Percentiles rank a stretch among this genome's conserved stretches.
Conservation (phyloP, 352 stramenopile species). For the Globisporangium cylindrosporum region DNA sequence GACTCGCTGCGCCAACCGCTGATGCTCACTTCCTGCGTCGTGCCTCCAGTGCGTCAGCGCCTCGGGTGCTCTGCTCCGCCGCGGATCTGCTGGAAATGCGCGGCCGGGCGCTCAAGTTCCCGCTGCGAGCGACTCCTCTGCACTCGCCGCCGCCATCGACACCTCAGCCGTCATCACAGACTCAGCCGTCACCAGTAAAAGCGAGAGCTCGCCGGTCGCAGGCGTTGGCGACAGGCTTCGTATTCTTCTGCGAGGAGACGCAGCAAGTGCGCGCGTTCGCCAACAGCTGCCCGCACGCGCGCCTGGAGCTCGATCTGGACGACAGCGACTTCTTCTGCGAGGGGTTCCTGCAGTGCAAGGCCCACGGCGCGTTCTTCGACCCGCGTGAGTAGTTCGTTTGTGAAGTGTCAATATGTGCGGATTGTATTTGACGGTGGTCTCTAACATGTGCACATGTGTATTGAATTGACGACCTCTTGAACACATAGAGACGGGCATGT, state of each 20-base stretch:
- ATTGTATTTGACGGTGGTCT: background rate
- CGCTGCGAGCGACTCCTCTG: conserved; percentile 21
- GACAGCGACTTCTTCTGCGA: conserved; percentile 81
- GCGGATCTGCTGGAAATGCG: conserved; percentile 37
- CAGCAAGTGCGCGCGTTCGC: conserved; percentile 49
- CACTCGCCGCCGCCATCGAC: background rate
- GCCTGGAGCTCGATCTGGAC: conserved; percentile 73
- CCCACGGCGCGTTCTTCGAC: conserved; percentile 79
- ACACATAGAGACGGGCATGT: conserved; percentile 49
- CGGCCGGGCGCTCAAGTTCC: conserved; percentile 63
- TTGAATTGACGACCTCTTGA: background rate
- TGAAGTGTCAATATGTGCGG: background rate
- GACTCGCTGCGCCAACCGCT: conserved; percentile 10
- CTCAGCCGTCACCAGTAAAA: conserved; percentile 7
- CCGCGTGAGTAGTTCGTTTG: conserved; percentile 25
- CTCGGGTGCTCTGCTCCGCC: conserved; percentile 57
- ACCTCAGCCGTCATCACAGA: background rate
- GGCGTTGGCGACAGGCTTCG: conserved; percentile 49
- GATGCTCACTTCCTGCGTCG: background rate
- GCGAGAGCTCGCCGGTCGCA: conserved; percentile 14
- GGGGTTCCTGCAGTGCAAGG: conserved; percentile 81
- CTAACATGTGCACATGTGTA: background rate
- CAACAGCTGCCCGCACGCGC: conserved; percentile 68
- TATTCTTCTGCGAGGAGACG: conserved; percentile 51
- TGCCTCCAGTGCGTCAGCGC: background rate